phyloP scores from a whole-genome alignment of 805 yeast species.

The Debaryomyces castellii region DNA sequence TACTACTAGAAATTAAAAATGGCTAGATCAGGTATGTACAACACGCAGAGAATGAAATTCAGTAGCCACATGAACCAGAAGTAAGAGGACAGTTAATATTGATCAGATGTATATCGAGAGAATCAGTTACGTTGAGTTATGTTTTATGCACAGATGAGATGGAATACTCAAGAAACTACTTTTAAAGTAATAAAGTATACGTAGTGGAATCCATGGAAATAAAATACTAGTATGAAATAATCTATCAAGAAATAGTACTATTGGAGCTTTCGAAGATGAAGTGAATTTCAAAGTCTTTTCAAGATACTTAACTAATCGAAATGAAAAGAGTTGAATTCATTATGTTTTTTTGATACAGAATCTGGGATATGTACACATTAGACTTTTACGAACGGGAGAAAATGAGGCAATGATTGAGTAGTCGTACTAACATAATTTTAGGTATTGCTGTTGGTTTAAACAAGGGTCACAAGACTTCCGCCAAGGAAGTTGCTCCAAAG shows the following conservation, averaged over 20 bases:
- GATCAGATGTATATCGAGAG: slow-evolving; percentile 1
- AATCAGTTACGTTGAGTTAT: neutral
- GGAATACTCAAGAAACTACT: neutral
- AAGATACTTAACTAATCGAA: neutral
- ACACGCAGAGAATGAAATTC: neutral
- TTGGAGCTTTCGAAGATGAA: neutral
- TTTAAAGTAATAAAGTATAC: neutral
- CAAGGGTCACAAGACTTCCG: slow-evolving; percentile 98
- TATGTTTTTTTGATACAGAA: neutral
- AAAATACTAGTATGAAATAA: neutral
- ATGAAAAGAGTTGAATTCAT: neutral
- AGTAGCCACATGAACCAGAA: neutral
- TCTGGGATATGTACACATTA: neutral
- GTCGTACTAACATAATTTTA: slow-evolving; percentile 39
- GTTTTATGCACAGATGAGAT: neutral
- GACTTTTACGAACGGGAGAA: neutral
- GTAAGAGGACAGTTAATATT: neutral
- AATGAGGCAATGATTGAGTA: neutral
- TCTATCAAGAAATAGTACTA: neutral
- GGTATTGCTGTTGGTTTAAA: slow-evolving; percentile 98
- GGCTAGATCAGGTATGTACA: slow-evolving; percentile 67
- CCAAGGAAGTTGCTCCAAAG: slow-evolving; percentile 66
- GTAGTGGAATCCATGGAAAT: neutral
- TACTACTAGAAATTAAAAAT: slow-evolving; percentile 33
- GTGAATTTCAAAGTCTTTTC: neutral